phyloP scores from a whole-genome alignment of 371 early-diverging fungal species.

The Mucor piriformis region DNA sequence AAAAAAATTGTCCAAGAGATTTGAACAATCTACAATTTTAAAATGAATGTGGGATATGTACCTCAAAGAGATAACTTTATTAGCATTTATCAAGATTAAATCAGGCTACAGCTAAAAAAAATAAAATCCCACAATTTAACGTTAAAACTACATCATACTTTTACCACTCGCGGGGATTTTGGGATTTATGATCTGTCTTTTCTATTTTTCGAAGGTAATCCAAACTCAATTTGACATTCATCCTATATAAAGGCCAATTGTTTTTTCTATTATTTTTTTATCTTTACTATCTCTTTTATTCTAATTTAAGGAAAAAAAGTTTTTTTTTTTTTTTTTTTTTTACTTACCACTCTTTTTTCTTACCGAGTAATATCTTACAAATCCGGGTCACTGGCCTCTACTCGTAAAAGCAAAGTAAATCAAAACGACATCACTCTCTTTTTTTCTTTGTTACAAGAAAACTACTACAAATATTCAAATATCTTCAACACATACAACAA shows the following conservation, averaged over 20 bases:
- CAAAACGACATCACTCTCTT: conserved; percentile 7
- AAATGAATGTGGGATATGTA: neutral
- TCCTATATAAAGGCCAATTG: conserved; percentile 4
- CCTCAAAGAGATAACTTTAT: neutral
- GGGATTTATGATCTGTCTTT: neutral
- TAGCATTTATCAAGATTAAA: neutral
- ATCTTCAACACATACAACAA: conserved; percentile 1
- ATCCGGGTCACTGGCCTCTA: conserved; percentile 55
- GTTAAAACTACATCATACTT: no score
- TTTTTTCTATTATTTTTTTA: neutral
- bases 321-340: neutral
- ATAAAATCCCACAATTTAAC: no score
- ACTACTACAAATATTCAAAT: conserved; percentile 14
- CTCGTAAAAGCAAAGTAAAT: conserved; percentile 19
- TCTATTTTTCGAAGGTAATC: neutral
- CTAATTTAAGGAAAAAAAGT: neutral
- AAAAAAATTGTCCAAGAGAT: neutral
- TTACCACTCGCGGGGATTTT: neutral
- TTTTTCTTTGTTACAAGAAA: conserved; percentile 14
- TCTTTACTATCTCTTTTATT: neutral
- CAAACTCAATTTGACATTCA: conserved; percentile 5
- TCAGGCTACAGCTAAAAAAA: neutral
- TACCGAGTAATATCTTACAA: neutral
- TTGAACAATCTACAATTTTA: neutral
- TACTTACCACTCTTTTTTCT: neutral